Conservation (phyloP, 805 yeast genomes). For the Metschnikowia cubensis region DNA sequence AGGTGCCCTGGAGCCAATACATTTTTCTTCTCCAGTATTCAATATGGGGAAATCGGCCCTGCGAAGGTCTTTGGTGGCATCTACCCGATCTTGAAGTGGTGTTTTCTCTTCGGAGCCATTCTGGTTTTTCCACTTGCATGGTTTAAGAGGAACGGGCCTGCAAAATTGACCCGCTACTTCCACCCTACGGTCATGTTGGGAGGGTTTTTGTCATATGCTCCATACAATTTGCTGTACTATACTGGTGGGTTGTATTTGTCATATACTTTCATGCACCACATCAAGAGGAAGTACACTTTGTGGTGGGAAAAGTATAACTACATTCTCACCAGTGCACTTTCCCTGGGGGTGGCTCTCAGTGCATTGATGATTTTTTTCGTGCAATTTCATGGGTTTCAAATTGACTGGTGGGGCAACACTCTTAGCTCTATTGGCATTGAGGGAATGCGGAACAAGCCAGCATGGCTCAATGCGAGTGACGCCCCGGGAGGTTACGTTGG, state of each 20-base stretch:
- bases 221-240: conserved; percentile 47
- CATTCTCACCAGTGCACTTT: conserved; percentile 52
- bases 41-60: conserved; percentile 59
- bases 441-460: conserved; percentile 23
- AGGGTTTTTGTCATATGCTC: conserved; percentile 47
- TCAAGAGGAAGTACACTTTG: conserved; percentile 44
- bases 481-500: conserved; percentile 25
- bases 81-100: conserved; percentile 53
- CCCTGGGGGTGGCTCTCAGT: conserved; percentile 62
- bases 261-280: conserved; percentile 51
- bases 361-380: conserved; percentile 57
- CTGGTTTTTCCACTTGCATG: conserved; percentile 35
- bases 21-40: conserved; percentile 48
- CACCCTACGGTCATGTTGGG: conserved; percentile 54
- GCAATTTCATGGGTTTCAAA: conserved; percentile 38
- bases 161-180: conserved; percentile 30
- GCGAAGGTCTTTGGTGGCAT: conserved; percentile 52
- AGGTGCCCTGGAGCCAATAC: conserved; percentile 46
- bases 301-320: conserved; percentile 78
- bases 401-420: conserved; percentile 66
- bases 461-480: conserved; percentile 29
- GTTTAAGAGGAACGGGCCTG: conserved; percentile 36
- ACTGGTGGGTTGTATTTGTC: conserved; percentile 65
- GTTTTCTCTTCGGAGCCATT: conserved; percentile 52
- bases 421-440: conserved; percentile 34